Evolutionary conservation across 2,329 filamentous ascomycete genomes (phyloP), one percentile per base, ranked within the genome.

Genomic region (Blastomyces percursus): DNA sequence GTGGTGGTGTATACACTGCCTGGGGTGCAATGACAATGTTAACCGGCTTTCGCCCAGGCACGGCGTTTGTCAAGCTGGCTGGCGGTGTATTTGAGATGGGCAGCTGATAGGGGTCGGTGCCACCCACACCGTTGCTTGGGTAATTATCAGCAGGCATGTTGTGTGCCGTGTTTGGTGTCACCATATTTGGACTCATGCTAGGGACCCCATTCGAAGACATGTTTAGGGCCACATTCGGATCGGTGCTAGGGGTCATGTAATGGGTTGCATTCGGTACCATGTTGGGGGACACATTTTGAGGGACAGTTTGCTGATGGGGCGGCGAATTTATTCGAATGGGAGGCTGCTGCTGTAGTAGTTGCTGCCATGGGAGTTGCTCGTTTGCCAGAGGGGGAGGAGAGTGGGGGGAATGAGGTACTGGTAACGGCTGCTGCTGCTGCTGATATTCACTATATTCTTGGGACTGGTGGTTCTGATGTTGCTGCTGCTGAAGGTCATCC

Each of bases 251-350:
- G 5, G 24, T 27, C 48, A 30, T 51, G 48, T 50, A 24, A 14
- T 21, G 48, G 5, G 48, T 12, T 21, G 24, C 6, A 30, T 51
- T 51, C 48, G 48, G 48, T 16, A 9, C 46, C 46, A 48, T 48
- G 46, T 24, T 48, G 9, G 46, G 11, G n/a, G 24, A 6, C 4
- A 8, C 11, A 52, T 52, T 52, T 32, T 32, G 27, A 21, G 52
- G 16, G 16, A 19, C 27, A 19, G 16, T n/a, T 46, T 59, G 57
- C 40, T 59, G 57, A 35, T 59, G 48, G 40, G 24, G 27, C 7
- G 57, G 57, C 1, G 57, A 59, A n/a, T 52, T 60, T 30, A 60
- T 60, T 44, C 46, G 59, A 30, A 51, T 40, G 24, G 44, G 59
- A 38, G 59, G 35, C 44, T 52, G 59, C 24, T 60, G 46, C 14